These are phyloP conservation scores for Dryas octopetala DNA, from an alignment of 306 rosid genomes.

Conservation along the genomic window DNA sequence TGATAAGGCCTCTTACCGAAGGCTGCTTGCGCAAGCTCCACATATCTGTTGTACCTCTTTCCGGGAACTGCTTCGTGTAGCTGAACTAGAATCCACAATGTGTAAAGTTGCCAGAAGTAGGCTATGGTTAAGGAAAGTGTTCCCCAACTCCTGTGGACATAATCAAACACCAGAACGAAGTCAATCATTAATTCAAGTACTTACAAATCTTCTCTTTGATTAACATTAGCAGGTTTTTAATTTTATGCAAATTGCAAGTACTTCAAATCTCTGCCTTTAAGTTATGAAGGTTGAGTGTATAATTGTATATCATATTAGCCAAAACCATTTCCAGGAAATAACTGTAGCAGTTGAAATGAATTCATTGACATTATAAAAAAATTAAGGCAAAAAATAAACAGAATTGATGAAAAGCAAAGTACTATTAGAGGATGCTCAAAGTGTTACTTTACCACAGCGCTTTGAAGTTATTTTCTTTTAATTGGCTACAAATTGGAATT, in stretches of 20 bases:
- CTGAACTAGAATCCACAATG: slow-evolving; percentile 94
- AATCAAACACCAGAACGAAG: slow-evolving; percentile 22
- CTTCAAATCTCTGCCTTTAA: too few relatives aligned
- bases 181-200: neutral
- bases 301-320: too few relatives aligned
- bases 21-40: slow-evolving; percentile 98
- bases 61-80: slow-evolving; percentile 99
- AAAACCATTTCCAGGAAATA: neutral
- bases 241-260: neutral
- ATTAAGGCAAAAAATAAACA: too few relatives aligned
- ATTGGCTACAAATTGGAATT: too few relatives aligned
- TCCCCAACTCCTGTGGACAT: slow-evolving; percentile 89
- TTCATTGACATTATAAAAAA: too few relatives aligned
- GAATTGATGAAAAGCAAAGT: too few relatives aligned
- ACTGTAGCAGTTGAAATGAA: too few relatives aligned
- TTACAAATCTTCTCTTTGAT: neutral
- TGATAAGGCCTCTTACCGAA: slow-evolving; percentile 57
- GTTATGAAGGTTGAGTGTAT: too few relatives aligned
- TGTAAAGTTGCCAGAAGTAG: slow-evolving; percentile 93
- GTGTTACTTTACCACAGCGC: too few relatives aligned
- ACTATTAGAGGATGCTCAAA: too few relatives aligned
- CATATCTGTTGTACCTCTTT: slow-evolving; percentile 95
- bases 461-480: too few relatives aligned
- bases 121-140: slow-evolving; percentile 85
- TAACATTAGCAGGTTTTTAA: neutral